Conservation (phyloP, 352 stramenopile genomes). For the Phytophthora europaea region DNA sequence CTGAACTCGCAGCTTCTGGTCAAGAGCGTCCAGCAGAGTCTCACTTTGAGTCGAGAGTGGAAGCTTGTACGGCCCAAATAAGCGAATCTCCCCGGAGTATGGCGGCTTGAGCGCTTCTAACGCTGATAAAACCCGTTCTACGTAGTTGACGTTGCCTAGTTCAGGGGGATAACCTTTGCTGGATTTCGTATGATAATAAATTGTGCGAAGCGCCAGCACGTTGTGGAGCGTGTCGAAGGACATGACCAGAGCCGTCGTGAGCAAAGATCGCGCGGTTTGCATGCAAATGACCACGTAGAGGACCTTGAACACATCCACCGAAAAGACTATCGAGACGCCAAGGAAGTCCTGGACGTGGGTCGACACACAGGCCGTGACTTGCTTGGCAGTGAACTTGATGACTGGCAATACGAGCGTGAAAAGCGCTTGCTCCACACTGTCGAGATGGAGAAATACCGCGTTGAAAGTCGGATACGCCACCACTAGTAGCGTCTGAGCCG, state of each 20-base stretch:
- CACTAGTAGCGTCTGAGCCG: conserved; percentile 28
- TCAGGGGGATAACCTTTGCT: neutral
- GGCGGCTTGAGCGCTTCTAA: conserved; percentile 11
- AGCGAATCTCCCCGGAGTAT: conserved; percentile 15
- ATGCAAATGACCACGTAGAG: conserved; percentile 47
- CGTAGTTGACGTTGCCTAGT: neutral
- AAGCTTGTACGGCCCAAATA: conserved; percentile 18
- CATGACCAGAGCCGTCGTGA: conserved; percentile 30
- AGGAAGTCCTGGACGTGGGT: conserved; percentile 38
- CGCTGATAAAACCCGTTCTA: conserved; percentile 2
- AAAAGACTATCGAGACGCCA: conserved; percentile 31
- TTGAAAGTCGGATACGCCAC: conserved; percentile 40
- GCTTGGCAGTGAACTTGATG: conserved; percentile 43
- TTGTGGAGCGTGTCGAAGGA: conserved; percentile 20
- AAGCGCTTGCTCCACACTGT: conserved; percentile 20
- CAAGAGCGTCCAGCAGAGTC: neutral
- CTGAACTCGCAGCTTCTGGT: conserved; percentile 1
- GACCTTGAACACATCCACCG: conserved; percentile 48
- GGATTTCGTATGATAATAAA: conserved; percentile 23
- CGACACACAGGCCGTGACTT: conserved; percentile 22
- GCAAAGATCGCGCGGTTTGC: conserved; percentile 34
- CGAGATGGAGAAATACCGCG: conserved; percentile 25
- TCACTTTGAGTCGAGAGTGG: conserved; percentile 13
- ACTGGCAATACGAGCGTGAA: conserved; percentile 27
- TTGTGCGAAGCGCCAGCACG: conserved; percentile 14